Evolutionary conservation across 768 basidiomycete genomes (phyloP).

Genomic region (Lyophyllum decastes): DNA sequence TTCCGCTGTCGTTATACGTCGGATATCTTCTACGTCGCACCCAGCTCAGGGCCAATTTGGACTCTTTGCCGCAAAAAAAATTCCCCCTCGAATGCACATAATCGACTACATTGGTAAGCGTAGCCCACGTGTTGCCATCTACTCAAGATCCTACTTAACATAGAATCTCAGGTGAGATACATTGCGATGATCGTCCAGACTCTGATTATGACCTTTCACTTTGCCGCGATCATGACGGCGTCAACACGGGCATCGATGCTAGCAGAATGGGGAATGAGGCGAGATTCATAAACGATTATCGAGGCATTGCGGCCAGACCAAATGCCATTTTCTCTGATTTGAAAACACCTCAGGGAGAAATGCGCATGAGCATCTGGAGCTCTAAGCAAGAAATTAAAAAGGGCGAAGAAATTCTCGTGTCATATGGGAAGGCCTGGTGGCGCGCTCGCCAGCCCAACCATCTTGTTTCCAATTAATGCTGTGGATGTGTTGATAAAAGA

Average conservation of each 20-base stretch:
- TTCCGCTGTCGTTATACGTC: slow-evolving; percentile 54
- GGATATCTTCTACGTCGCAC: slow-evolving; percentile 57
- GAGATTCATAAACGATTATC: slow-evolving; percentile 89
- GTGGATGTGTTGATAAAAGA: background rate
- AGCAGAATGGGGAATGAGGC: slow-evolving; percentile 79
- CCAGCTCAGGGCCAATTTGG: slow-evolving; percentile 82
- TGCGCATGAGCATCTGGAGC: slow-evolving; percentile 80
- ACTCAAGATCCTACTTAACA: slow-evolving; percentile 8
- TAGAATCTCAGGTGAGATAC: slow-evolving; percentile 63
- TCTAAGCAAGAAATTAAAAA: slow-evolving; percentile 60
- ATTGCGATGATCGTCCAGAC: slow-evolving; percentile 68
- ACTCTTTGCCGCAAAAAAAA: slow-evolving; percentile 76
- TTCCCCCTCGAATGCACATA: slow-evolving; percentile 65
- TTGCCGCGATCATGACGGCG: slow-evolving; percentile 54
- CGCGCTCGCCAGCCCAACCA: slow-evolving; percentile 34
- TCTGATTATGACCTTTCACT: slow-evolving; percentile 92
- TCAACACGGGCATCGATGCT: slow-evolving; percentile 81
- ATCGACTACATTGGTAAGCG: slow-evolving; percentile 67
- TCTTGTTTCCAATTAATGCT: background rate
- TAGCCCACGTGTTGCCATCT: background rate
- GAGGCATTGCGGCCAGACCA: slow-evolving; percentile 68
- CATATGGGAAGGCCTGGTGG: slow-evolving; percentile 92
- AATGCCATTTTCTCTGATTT: slow-evolving; percentile 73
- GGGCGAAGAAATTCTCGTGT: slow-evolving; percentile 84
- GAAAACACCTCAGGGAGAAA: slow-evolving; percentile 54